These are phyloP conservation scores for Lasiosphaeriaceae sp. DNA, from an alignment of 495 filamentous ascomycete genomes.

Conservation along the genomic window DNA sequence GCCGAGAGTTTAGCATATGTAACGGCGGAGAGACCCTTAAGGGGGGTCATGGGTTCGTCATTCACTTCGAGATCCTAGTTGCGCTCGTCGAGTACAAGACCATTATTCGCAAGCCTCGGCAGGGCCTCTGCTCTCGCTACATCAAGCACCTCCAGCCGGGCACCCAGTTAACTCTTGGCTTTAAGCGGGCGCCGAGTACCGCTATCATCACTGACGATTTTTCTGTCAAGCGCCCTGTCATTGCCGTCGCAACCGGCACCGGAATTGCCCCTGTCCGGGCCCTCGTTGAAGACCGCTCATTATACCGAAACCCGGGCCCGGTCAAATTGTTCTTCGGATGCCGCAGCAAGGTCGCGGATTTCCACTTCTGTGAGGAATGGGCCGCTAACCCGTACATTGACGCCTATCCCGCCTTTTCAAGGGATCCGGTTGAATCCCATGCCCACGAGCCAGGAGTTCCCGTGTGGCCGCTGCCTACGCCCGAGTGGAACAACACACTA, in stretches of 20 bases:
- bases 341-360: slow-evolving; percentile 69
- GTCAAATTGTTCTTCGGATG: slow-evolving; percentile 72
- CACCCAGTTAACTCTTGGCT: slow-evolving; percentile 53
- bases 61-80: slow-evolving; percentile 69
- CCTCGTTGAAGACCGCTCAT: slow-evolving; percentile 63
- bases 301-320: slow-evolving; percentile 16
- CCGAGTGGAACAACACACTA: too few relatives aligned
- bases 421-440: slow-evolving; percentile 28
- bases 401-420: slow-evolving; percentile 78
- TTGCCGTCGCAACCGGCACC: slow-evolving; percentile 87
- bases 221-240: slow-evolving; percentile 45
- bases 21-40: slow-evolving; percentile 53
- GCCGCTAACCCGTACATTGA: slow-evolving; percentile 35
- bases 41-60: slow-evolving; percentile 1
- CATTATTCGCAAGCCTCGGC: slow-evolving; percentile 76
- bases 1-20: slow-evolving; percentile 84
- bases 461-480: background rate
- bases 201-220: slow-evolving; percentile 5
- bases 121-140: slow-evolving; percentile 89
- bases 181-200: slow-evolving; percentile 31
- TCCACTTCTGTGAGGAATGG: slow-evolving; percentile 80
- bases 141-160: slow-evolving; percentile 59
- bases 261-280: slow-evolving; percentile 86
- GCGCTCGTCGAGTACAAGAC: slow-evolving; percentile 93
- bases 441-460: slow-evolving; percentile 43